Evolutionary conservation across 2,329 filamentous ascomycete species (phyloP).

Genomic region (Aspergillus latus): DNA sequence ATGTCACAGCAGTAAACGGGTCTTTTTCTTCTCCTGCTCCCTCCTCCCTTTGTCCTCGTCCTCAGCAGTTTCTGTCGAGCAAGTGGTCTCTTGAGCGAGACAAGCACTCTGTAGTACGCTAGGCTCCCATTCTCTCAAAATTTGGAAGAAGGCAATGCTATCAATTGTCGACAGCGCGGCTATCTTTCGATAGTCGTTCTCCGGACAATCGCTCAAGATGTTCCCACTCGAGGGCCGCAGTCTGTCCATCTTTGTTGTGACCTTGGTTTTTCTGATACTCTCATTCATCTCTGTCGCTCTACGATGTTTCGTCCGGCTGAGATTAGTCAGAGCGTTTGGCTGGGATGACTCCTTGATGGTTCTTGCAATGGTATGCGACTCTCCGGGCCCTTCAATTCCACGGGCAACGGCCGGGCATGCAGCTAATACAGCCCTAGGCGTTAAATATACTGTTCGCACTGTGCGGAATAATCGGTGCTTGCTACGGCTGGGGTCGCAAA

Average conservation of each 20-base stretch:
- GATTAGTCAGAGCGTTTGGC: conserved; percentile 37
- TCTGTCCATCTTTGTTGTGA: conserved; percentile 34
- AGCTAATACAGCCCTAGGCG: conserved; percentile 20
- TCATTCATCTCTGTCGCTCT: conserved; percentile 35
- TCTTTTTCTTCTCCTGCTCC: background rate
- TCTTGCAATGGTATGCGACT: conserved; percentile 34
- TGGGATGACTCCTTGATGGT: conserved; percentile 42
- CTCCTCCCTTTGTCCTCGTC: background rate
- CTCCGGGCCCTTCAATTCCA: background rate
- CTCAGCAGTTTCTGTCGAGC: background rate
- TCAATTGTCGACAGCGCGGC: background rate
- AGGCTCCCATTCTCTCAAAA: background rate
- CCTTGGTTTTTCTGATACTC: conserved; percentile 32
- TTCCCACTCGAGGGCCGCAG: conserved; percentile 34
- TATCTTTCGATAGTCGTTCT: conserved; percentile 11
- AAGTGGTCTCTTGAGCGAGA: conserved; percentile 5
- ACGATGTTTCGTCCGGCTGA: conserved; percentile 39
- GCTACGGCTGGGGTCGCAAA: conserved; percentile 35
- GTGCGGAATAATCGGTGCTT: conserved; percentile 36
- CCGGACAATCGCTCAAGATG: conserved; percentile 26
- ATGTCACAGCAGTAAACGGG: background rate
- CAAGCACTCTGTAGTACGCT: conserved; percentile 2
- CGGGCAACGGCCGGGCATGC: background rate
- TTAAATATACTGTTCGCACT: conserved; percentile 37
- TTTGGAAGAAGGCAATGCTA: conserved; percentile 1